Conservation (phyloP, 169 alveolate species). For the Plasmodium reichenowi region DNA sequence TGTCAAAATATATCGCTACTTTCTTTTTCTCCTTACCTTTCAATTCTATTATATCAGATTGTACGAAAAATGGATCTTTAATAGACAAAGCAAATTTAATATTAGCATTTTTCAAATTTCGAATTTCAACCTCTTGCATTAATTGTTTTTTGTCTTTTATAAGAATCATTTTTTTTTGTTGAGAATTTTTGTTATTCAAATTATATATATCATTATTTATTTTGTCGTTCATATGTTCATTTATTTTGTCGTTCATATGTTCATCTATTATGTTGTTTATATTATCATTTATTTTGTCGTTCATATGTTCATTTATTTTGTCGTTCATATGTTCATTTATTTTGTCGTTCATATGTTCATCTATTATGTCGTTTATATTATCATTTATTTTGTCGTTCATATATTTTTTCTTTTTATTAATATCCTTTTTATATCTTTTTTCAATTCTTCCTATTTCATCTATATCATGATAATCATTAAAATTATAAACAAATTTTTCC, state of each 20-base stretch:
- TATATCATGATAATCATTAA: constrained; percentile 11
- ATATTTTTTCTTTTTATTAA: constrained; percentile 1
- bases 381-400: not conserved
- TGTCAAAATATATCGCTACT: constrained; percentile 37
- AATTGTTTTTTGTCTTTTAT: constrained; percentile 23
- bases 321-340: not conserved
- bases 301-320: too few relatives aligned
- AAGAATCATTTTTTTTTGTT: not conserved
- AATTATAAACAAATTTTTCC: constrained; percentile 24
- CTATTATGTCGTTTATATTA: not conserved
- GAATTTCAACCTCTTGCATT: constrained; percentile 66
- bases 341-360: not conserved
- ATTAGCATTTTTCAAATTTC: constrained; percentile 43
- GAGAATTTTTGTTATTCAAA: not conserved
- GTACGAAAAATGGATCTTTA: constrained; percentile 49
- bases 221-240: too few relatives aligned
- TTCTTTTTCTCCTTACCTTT: constrained; percentile 44
- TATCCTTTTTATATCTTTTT: not conserved
- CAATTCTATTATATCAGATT: constrained; percentile 43
- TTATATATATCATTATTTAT: not conserved
- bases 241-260: not conserved
- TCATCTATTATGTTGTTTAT: not conserved
- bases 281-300: too few relatives aligned
- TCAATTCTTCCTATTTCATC: not conserved
- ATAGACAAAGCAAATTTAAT: constrained; percentile 45